Percentiles rank a stretch among this genome's conserved stretches.
Conservation (phyloP, 441 rosid genomes). For the Capsella rubella region DNA sequence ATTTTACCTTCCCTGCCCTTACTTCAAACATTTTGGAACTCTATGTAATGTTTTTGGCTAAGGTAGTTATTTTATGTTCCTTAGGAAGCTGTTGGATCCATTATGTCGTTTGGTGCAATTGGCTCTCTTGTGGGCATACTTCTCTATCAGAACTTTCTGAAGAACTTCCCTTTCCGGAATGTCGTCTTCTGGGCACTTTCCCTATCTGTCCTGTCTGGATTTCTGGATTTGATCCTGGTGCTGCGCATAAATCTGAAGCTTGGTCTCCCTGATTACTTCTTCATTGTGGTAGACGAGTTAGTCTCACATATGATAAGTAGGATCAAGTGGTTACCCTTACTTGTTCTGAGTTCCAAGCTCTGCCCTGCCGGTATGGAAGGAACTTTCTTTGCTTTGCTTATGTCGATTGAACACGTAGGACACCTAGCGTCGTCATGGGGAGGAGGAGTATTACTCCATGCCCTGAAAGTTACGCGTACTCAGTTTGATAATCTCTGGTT, state of each 20-base stretch:
- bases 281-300: constrained; percentile 68
- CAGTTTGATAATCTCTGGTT: constrained; percentile 70
- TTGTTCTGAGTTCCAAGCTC: constrained; percentile 80
- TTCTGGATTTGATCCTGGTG: constrained; percentile 69
- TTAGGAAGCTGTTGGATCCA: constrained; percentile 74
- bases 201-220: constrained; percentile 60
- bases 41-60: constrained; percentile 14
- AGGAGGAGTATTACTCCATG: constrained; percentile 67
- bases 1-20: neutral
- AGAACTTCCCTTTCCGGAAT: constrained; percentile 60
- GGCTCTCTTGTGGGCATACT: constrained; percentile 75
- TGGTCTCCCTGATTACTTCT: constrained; percentile 70
- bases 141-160: constrained; percentile 62
- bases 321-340: constrained; percentile 78
- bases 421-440: constrained; percentile 71
- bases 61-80: constrained; percentile 19
- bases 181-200: constrained; percentile 74
- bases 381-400: constrained; percentile 77
- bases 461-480: constrained; percentile 62
- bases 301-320: constrained; percentile 61
- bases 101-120: constrained; percentile 64
- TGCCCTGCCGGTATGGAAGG: constrained; percentile 81
- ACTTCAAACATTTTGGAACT: neutral
- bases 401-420: constrained; percentile 80
- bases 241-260: constrained; percentile 64